phyloP scores from a whole-genome alignment of 495 filamentous ascomycete genomes.

The Neurospora hispaniola region DNA sequence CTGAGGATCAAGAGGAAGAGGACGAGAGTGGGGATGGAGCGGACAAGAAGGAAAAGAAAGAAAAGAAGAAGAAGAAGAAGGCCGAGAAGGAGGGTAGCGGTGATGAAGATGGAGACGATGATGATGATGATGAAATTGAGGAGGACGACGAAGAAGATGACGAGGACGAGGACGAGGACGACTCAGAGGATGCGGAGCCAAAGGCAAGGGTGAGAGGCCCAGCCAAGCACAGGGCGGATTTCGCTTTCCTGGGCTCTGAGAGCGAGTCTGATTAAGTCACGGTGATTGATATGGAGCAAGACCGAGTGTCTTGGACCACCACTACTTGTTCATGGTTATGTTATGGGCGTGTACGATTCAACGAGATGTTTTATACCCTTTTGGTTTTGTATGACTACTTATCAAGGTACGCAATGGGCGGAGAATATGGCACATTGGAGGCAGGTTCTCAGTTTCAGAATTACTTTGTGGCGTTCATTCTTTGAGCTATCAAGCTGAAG shows the following conservation, averaged over 20 bases:
- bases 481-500: conserved; percentile 83
- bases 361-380: not conserved
- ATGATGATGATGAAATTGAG: conserved; percentile 34
- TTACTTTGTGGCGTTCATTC: conserved; percentile 38
- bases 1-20: conserved; percentile 32
- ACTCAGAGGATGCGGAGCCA: conserved; percentile 18
- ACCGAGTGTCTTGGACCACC: not conserved
- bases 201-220: conserved; percentile 17
- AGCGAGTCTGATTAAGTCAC: conserved; percentile 34
- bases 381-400: not conserved
- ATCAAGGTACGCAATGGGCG: not conserved
- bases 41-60: conserved; percentile 13
- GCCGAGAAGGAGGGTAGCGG: conserved; percentile 21
- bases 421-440: not conserved
- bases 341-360: not conserved
- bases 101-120: conserved; percentile 35
- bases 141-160: conserved; percentile 40
- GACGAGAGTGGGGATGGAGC: conserved; percentile 26
- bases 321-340: not conserved
- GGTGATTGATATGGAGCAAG: not conserved
- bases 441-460: not conserved
- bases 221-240: conserved; percentile 27
- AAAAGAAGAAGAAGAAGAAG: conserved; percentile 3
- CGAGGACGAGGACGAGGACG: conserved; percentile 17
- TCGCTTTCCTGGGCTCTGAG: conserved; percentile 36